Conservation (phyloP, 495 filamentous ascomycete species). For the Penicillium paxilli region DNA sequence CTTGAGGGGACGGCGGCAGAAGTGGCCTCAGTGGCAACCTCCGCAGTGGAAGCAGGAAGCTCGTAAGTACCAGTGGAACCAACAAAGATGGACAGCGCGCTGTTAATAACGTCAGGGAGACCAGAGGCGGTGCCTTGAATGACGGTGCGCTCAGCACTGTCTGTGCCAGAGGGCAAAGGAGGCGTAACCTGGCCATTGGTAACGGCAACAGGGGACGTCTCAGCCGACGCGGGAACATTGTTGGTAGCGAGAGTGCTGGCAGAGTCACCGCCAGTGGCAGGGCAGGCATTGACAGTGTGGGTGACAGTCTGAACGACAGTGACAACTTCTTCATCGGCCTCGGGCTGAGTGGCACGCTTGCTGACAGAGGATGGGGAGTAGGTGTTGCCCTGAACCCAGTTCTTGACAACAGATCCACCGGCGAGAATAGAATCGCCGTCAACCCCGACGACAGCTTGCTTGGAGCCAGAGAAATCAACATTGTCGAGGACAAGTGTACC, state of each 20-base stretch:
- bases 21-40: neutral
- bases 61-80: conserved; percentile 4
- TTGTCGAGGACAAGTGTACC: conserved; percentile 85
- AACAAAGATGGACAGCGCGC: conserved; percentile 11
- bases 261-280: conserved; percentile 4
- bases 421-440: conserved; percentile 60
- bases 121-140: neutral
- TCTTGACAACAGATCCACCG: conserved; percentile 68
- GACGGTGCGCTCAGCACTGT: conserved; percentile 1
- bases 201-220: neutral
- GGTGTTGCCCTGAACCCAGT: conserved; percentile 73
- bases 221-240: conserved; percentile 5
- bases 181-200: conserved; percentile 4
- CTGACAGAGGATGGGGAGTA: conserved; percentile 49
- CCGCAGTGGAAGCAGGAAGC: conserved; percentile 4
- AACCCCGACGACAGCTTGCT: conserved; percentile 50
- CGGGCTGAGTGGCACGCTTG: conserved; percentile 27
- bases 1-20: conserved; percentile 1
- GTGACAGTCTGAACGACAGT: conserved; percentile 29
- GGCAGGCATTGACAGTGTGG: conserved; percentile 18
- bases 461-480: conserved; percentile 67
- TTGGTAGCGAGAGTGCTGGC: conserved; percentile 8
- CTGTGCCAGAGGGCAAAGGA: conserved; percentile 7
- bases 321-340: conserved; percentile 18
- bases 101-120: conserved; percentile 17